Evolutionary conservation across 305 asterid genomes (phyloP).

Genomic region (Rubia occidens): DNA sequence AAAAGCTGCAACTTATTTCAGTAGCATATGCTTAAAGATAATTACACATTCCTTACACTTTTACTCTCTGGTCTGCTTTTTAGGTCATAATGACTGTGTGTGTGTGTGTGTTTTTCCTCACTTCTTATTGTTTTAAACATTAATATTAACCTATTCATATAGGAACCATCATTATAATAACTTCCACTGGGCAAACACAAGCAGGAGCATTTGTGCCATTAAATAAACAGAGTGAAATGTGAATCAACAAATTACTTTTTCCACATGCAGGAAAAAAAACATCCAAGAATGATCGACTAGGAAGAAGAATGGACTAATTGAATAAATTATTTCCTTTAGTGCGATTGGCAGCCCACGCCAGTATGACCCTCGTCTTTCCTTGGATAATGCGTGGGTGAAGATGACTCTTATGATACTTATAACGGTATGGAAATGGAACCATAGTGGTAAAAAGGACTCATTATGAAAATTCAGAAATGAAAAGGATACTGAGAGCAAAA

Average conservation of each 20-base stretch:
- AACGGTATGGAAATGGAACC: not conserved
- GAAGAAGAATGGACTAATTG: not conserved
- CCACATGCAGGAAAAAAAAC: not conserved
- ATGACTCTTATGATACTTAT: not conserved
- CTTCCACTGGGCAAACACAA: not conserved
- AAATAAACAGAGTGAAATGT: not conserved
- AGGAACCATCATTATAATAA: not conserved
- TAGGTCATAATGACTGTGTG: not conserved
- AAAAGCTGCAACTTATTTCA: conserved; percentile 3
- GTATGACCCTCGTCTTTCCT: not conserved
- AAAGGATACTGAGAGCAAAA: not conserved
- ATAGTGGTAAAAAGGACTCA: not conserved
- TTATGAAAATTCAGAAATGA: not conserved
- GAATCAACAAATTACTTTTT: not conserved
- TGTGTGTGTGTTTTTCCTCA: not conserved
- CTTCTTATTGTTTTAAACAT: not conserved
- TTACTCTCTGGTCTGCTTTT: not conserved
- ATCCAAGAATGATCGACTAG: not conserved
- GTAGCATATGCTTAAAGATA: not conserved
- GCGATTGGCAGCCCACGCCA: not conserved
- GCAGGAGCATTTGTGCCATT: not conserved
- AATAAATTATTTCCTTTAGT: not conserved
- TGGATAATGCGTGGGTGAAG: not conserved
- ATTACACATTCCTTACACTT: not conserved
- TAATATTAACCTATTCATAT: not conserved